phyloP scores from a whole-genome alignment of 2,329 filamentous ascomycete species.

The Moelleriella libera region DNA sequence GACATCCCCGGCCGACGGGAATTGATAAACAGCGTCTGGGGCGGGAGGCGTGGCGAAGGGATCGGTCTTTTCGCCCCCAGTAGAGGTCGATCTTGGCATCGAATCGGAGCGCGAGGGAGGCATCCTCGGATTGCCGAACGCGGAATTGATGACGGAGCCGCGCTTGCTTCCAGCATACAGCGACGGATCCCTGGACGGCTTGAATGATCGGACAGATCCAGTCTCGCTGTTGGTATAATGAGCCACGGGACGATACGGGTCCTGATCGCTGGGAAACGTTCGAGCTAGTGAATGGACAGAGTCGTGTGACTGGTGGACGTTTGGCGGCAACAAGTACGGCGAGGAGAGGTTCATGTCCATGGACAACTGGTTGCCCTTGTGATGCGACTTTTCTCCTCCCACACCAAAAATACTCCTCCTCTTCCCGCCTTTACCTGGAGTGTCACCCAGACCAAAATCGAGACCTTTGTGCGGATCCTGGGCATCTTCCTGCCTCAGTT shows the following conservation, averaged over 20 bases:
- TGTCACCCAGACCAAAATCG: conserved; percentile 71
- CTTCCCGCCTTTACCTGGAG: conserved; percentile 22
- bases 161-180: conserved; percentile 29
- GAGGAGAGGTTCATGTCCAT: conserved; percentile 65
- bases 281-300: conserved; percentile 78
- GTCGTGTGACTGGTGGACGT: conserved; percentile 63
- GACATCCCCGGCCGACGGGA: conserved; percentile 6
- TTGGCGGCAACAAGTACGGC: conserved; percentile 87
- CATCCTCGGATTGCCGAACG: conserved; percentile 11
- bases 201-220: conserved; percentile 40
- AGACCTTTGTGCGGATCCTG: conserved; percentile 81
- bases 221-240: conserved; percentile 43
- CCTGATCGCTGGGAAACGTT: conserved; percentile 59
- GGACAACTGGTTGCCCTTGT: conserved; percentile 41
- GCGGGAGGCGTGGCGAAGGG: conserved; percentile 20
- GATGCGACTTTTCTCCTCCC: conserved; percentile 40
- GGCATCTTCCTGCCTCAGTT: conserved; percentile 61
- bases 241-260: conserved; percentile 62
- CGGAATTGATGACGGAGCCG: conserved; percentile 13
- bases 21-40: conserved; percentile 14
- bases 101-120: conserved; percentile 25
- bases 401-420: conserved; percentile 29
- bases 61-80: conserved; percentile 18
- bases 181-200: conserved; percentile 24
- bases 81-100: conserved; percentile 24